These are phyloP conservation scores for Colletotrichum falcatum DNA, from an alignment of 2,329 filamentous ascomycete species.

Conservation along the genomic window DNA sequence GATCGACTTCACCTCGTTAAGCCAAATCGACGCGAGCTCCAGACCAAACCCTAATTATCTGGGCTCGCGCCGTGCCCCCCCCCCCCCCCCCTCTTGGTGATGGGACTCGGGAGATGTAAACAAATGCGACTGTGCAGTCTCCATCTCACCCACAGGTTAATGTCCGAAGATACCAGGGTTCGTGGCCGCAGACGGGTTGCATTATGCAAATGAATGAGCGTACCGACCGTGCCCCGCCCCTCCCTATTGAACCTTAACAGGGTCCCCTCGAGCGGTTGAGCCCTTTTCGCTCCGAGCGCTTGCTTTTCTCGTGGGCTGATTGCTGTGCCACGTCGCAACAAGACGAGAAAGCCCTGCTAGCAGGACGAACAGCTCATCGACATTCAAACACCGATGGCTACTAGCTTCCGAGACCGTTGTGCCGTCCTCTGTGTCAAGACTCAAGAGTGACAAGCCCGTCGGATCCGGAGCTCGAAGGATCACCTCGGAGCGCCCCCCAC, in stretches of 20 bases:
- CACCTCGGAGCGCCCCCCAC: conserved; percentile 18
- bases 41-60: conserved; percentile 30
- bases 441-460: conserved; percentile 11
- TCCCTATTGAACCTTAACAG: conserved; percentile 19
- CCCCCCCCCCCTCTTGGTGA: conserved; percentile 9
- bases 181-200: conserved; percentile 23
- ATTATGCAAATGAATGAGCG: conserved; percentile 37
- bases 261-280: conserved; percentile 14
- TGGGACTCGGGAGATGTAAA: conserved; percentile 24
- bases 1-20: conserved; percentile 28
- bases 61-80: neutral
- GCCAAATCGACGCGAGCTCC: conserved; percentile 26
- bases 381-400: conserved; percentile 2
- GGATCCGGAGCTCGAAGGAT: conserved; percentile 21
- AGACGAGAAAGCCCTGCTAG: conserved; percentile 6
- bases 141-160: conserved; percentile 40
- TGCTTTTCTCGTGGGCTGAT: conserved; percentile 13
- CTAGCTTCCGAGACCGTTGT: neutral
- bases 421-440: conserved; percentile 1
- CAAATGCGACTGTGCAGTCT: conserved; percentile 30
- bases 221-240: conserved; percentile 27
- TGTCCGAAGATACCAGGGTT: conserved; percentile 41
- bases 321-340: neutral
- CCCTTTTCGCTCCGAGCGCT: conserved; percentile 16
- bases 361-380: conserved; percentile 10